Conservation (phyloP, 2,329 filamentous ascomycete species). For the Alternaria metachromatica region DNA sequence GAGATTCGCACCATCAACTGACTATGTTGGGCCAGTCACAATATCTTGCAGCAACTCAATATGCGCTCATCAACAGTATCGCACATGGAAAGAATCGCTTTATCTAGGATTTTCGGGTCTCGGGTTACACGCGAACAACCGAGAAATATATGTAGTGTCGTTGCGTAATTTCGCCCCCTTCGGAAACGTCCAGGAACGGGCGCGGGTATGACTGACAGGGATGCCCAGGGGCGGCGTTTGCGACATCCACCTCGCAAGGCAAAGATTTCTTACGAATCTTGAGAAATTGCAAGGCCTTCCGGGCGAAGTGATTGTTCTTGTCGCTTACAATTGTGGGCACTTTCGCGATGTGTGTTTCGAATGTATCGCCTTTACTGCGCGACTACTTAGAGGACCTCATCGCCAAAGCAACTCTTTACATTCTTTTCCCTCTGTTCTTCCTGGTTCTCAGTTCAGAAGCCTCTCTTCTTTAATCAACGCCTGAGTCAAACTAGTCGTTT, state of each 20-base stretch:
- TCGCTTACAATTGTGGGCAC: neutral
- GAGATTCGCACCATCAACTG: neutral
- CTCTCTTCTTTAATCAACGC: neutral
- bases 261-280: neutral
- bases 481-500: neutral
- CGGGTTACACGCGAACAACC: neutral
- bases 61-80: neutral
- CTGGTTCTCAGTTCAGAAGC: neutral
- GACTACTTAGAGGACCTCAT: neutral
- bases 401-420: neutral
- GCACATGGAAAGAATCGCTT: neutral
- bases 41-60: neutral
- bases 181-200: neutral
- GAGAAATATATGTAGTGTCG: neutral
- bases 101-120: neutral
- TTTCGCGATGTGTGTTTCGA: neutral
- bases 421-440: neutral
- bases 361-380: neutral
- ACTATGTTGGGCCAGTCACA: neutral
- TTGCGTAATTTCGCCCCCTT: neutral
- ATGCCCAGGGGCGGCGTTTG: neutral
- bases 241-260: neutral
- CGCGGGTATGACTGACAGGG: neutral
- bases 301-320: neutral
- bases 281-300: neutral